Base-by-base conservation (phyloP, 148 eudicot genomes). In the Rhododendron henanense region DNA sequence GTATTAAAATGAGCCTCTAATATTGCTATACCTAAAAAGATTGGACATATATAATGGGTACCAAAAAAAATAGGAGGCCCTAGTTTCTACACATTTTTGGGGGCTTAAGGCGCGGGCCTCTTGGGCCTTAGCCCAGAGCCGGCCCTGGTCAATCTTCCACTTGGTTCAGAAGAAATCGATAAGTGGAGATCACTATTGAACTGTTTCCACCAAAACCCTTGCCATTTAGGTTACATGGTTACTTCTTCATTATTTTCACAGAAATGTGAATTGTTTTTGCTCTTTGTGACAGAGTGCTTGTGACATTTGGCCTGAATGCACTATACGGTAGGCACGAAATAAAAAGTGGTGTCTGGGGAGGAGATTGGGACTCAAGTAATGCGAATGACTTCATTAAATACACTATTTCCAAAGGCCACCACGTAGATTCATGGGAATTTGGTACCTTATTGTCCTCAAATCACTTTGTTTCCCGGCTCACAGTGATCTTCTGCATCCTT, bases 241-340 rank as follows among this genome's bases (percentile, higher is more conserved):
- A 2, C 39, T 18, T 15, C 9, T 10, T 25, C 73, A n/a, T 23
- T 21, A 5, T 59, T 3, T 85, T 85, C 51, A 77, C 9, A 10
- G 35, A 13, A 28, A 41, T 82, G 21, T 63, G 75, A 53, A 25
- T 35, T 25, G 78, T 65, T 47, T 41, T 3, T 85, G 63, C 8
- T 78, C 19, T 71, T 79, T 69, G 67, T 79, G 85, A 76, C 91
- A 97, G 99, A 79, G 96, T 91, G 82, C 28, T 93, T 74, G 85
- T 93, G 79, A 97, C 98, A 55, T 95, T 97, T 87, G 94, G 99
- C 88, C 89, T 97, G 85, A 97, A 97, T 87, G 99, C 99, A 55
- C 91, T 97, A 37, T 14, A 90, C 21, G 99, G 99, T 79, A 93
- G 98, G 87, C 89, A 85, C 23, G 89, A 83, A 37, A 61, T 89